A percentile compares a stretch with the other conserved stretches of the same genome.
phyloP scores from a whole-genome alignment of 345 rosid genomes.

The Melaleuca quinquenervia region DNA sequence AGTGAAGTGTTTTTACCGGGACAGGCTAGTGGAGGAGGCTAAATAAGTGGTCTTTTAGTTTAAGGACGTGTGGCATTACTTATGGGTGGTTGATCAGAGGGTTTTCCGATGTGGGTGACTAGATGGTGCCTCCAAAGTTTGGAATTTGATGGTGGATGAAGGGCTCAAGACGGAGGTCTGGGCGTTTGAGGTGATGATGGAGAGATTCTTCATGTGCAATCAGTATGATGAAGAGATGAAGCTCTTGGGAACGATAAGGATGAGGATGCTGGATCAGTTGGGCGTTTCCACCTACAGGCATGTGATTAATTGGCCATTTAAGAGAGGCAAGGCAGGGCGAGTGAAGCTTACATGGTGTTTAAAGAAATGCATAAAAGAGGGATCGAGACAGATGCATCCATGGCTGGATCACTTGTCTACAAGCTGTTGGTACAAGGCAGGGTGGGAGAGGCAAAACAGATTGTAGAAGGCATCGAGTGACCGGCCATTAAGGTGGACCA shows the following conservation, averaged over 20 bases:
- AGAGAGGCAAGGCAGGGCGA: conserved; percentile 45
- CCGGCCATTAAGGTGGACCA: conserved; percentile 65
- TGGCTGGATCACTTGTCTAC: conserved; percentile 33
- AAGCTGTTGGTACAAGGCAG: conserved; percentile 46
- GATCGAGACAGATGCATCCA: conserved; percentile 31
- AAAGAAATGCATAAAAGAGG: conserved; percentile 71
- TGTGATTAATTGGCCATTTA: conserved; percentile 67
- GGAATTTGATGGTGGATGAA: conserved; percentile 80
- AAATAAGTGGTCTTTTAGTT: conserved; percentile 44
- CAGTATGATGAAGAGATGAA: conserved; percentile 49
- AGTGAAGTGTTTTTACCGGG: conserved; percentile 39
- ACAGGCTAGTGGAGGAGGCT: conserved; percentile 61
- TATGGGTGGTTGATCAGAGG: conserved; percentile 56
- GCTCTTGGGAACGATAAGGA: conserved; percentile 44
- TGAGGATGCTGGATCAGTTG: conserved; percentile 31
- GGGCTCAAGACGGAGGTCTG: conserved; percentile 39
- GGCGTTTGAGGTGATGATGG: conserved; percentile 52
- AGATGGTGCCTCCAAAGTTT: conserved; percentile 57
- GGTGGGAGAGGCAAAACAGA: conserved; percentile 38
- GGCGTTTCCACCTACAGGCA: conserved; percentile 58
- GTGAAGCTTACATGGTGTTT: conserved; percentile 30
- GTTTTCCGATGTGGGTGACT: conserved; percentile 52
- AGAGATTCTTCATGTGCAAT: conserved; percentile 51
- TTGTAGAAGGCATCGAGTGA: conserved; percentile 20
- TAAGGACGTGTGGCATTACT: conserved; percentile 39